These are phyloP conservation scores for Dryas drummondii DNA, from an alignment of 306 rosid genomes.

Conservation along the genomic window DNA sequence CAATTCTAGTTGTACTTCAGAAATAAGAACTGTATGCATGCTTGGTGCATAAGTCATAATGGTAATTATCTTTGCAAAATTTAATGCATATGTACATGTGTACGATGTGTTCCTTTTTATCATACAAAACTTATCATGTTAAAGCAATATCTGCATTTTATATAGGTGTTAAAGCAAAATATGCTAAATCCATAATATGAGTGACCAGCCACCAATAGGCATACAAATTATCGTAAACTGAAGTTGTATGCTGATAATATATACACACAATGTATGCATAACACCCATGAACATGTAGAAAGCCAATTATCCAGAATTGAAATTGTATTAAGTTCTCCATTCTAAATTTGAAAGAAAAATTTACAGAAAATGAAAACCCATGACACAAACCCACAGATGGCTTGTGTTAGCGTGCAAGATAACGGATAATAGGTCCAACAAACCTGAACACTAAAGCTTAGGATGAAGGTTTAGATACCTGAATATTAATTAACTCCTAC, in stretches of 20 bases:
- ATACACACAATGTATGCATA: neutral
- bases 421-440: neutral
- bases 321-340: neutral
- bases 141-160: neutral
- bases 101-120: neutral
- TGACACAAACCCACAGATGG: neutral
- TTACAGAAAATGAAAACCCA: neutral
- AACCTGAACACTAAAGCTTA: neutral
- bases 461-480: neutral
- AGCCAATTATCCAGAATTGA: neutral
- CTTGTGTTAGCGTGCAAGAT: neutral
- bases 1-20: neutral
- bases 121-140: neutral
- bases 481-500: neutral
- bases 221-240: neutral
- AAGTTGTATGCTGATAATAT: neutral
- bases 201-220: neutral
- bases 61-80: neutral
- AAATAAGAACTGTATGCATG: neutral
- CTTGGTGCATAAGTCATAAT: neutral
- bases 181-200: neutral
- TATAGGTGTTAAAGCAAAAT: neutral
- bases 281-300: neutral
- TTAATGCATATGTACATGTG: neutral
- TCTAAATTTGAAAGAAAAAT: neutral